Base-by-base conservation (phyloP, 352 stramenopile genomes). In the Globisporangium uncinulatum region DNA sequence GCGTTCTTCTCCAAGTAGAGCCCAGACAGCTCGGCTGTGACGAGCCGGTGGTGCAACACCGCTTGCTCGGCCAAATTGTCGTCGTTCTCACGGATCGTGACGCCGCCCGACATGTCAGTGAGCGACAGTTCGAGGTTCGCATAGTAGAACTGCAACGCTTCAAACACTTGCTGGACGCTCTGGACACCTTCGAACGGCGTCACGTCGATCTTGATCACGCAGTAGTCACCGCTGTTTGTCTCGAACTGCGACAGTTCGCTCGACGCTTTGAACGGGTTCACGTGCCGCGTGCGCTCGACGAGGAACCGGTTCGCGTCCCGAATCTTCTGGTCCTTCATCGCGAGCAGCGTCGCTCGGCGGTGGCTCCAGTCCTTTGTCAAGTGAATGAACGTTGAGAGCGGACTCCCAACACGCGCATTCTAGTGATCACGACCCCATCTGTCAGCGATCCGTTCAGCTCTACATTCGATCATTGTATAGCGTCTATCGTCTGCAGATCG, bases 101-200 rank as follows among this genome's bases (percentile, higher is more conserved):
- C 20, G 29, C 43, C 36, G 15, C 43, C 54, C 1, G 31, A 44
- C 7, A 51, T 32, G 53, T 86, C 76, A 1, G 76, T 76, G 45
- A 79, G 74, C 51, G 69, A 79, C 65, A 87, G 80, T 61, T 87
- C 76, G 8, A 78, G 51, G 44, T 85, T 84, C 39, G 59, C 61
- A 15, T 67, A 68, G 48, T 73, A 75, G 13, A 73, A 70, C 48
- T 64, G 64, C 3, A 81, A 54, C 9, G 77, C 73, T 8, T 75
- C 56, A 21, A 76, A 65, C 3, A 83, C 64, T 5, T 72, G 67
- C 63, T n/a, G n/a, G n/a, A n/a, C n/a, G n/a, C n/a, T n/a, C n/a
- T n/a, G n/a, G n/a, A n/a, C n/a, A n/a, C n/a, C 66, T 15, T 65
- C 56, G 9, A 87, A 61, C 31, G 69, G 69, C 11, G 73, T 65